These are phyloP conservation scores for Erodium maritimum DNA, from an alignment of 345 rosid species.

Conservation along the genomic window DNA sequence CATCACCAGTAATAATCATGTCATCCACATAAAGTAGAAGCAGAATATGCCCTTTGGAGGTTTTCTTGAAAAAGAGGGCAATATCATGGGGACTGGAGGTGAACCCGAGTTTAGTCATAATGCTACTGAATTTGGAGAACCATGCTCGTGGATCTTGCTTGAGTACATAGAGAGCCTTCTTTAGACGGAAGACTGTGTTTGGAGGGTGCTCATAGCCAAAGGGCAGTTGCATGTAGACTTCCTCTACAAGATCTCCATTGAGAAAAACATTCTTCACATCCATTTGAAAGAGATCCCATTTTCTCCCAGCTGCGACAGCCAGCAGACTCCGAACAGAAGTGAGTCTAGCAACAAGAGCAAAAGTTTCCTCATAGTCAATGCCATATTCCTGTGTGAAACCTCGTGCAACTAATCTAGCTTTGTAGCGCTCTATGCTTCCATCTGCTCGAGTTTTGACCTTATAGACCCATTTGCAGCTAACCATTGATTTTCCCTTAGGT, in stretches of 20 bases:
- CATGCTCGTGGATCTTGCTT: slow-evolving; percentile 4
- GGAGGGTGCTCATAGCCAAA: neutral
- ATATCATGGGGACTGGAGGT: neutral
- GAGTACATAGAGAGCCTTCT: neutral
- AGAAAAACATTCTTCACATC: slow-evolving; percentile 9
- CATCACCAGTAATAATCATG: neutral
- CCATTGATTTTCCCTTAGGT: neutral
- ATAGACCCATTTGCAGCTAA: slow-evolving; percentile 4
- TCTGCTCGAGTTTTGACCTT: neutral
- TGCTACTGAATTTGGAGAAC: slow-evolving; percentile 3
- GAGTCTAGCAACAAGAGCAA: neutral
- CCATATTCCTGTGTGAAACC: neutral
- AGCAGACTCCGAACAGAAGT: neutral
- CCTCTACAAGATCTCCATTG: neutral
- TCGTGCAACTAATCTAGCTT: neutral
- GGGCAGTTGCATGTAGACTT: neutral
- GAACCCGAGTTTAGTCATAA: neutral
- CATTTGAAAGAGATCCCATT: slow-evolving; percentile 3
- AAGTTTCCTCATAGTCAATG: slow-evolving; percentile 8
- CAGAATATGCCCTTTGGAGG: neutral
- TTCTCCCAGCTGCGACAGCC: neutral
- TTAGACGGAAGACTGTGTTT: neutral
- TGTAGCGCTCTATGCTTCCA: neutral
- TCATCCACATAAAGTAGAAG: slow-evolving; percentile 10
- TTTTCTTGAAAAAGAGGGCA: neutral